Evolutionary conservation across 768 basidiomycete species (phyloP).

Genomic region (Pulveroboletus sp.): DNA sequence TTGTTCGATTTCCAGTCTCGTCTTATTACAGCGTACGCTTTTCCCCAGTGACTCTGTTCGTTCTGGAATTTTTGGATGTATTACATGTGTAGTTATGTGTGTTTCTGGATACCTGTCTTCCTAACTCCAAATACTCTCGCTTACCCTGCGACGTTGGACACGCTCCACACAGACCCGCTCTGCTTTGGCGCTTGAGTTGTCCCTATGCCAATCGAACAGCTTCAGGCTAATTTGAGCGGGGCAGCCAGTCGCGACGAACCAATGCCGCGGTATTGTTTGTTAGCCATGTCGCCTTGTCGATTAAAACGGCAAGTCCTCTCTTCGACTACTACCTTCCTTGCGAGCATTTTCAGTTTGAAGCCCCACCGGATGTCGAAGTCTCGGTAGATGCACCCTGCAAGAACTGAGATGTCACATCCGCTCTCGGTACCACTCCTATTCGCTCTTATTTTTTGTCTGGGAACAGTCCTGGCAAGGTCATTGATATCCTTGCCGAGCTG

Average conservation of each 20-base stretch:
- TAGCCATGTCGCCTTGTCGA: neutral
- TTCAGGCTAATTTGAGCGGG: no score
- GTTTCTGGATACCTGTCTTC: conserved; percentile 34
- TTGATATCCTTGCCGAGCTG: conserved; percentile 6
- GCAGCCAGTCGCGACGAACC: no score
- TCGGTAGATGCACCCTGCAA: conserved; percentile 8
- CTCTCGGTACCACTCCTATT: conserved; percentile 8
- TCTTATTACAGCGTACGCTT: conserved; percentile 19
- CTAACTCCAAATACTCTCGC: conserved; percentile 15
- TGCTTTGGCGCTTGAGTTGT: neutral
- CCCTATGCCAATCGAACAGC: neutral
- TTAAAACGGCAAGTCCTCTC: neutral
- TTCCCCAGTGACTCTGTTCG: conserved; percentile 23
- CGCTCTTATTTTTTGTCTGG: conserved; percentile 9
- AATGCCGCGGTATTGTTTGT: neutral
- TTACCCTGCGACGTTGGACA: conserved; percentile 10
- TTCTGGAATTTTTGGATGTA: conserved; percentile 33
- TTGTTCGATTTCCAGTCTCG: conserved; percentile 4
- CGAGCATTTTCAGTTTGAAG: neutral
- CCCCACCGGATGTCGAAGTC: conserved; percentile 18
- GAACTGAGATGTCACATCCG: conserved; percentile 17
- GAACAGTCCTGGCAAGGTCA: conserved; percentile 5
- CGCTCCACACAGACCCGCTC: neutral
- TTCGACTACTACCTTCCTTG: neutral
- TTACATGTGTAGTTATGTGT: conserved; percentile 35